Base-by-base conservation (phyloP, 176 grass and related monocot species). In the Aegilops longissima region DNA sequence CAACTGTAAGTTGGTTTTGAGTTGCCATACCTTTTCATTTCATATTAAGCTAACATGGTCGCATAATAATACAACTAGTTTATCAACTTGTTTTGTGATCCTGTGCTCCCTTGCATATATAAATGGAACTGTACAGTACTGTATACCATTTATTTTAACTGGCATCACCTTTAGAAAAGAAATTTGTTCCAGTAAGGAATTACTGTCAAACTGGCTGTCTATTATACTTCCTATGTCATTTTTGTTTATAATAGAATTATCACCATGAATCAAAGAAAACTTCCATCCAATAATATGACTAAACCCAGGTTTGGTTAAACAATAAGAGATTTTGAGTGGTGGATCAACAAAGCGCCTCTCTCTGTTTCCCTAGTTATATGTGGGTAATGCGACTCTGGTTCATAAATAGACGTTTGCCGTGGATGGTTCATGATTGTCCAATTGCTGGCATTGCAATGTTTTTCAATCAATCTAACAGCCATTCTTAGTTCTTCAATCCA, bases 1-100 rank as follows among this genome's bases (percentile, higher is more conserved):
- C 97, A 69, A 78, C 94, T 84, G 97, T 98, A 92, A 93, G 92
- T 89, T 79, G n/a, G 12, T 38, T 86, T 79, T 39, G 5, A 27
- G 5, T 67, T 78, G 27, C 23, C 40, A 25, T 85, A 24, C 13
- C 6, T 36, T 36, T 13, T 61, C 2, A 21, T 79, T 73, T 38
- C 42, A 67, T 47, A 17, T 34, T 75, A 0, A 27, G 1, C 76
- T 74, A 47, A 12, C 67, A 34, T 20, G 44, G 54, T 27, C 1
- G 3, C 9, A 33, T 21, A 73, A 44, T 25, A 24, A 71, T 24
- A 27, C 27, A 27, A 27, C 27, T 27, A 27, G 27, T 79, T 66
- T 66, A n/a, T 68, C 39, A 81, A 66, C 27, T 51, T 68, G 40
- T 8, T 81, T 51, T 9, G 2, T 51, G 24, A 1, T 68, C 8